phyloP scores from a whole-genome alignment of 306 rosid genomes.

The apple (Malus domestica) region ASM211411v1 NC_041791.1:1334001-1334500 shows the following conservation, averaged over 20 bases:
- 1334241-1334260: not conserved
- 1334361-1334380: constrained; percentile 40
- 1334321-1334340: constrained; percentile 72
- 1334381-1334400: constrained; percentile 73
- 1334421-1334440: not conserved
- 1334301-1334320: constrained; percentile 92
- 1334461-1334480: not conserved
- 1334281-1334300: not conserved
- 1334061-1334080: constrained; percentile 39
- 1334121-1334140: constrained; percentile 56
- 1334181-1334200: not conserved
- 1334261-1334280: not conserved
- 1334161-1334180: constrained; percentile 37
- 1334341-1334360: constrained; percentile 45
- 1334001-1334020: constrained; percentile 43
- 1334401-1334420: not conserved
- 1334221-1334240: not conserved
- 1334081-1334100: constrained; percentile 16
- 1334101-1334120: constrained; percentile 1
- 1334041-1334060: constrained; percentile 55
- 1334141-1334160: constrained; percentile 55
- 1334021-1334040: constrained; percentile 51
- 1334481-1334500: not conserved
- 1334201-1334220: not conserved
- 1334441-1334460: not conserved